Evolutionary conservation across 345 rosid species (phyloP).

Genomic region (Heritiera fomes): DNA sequence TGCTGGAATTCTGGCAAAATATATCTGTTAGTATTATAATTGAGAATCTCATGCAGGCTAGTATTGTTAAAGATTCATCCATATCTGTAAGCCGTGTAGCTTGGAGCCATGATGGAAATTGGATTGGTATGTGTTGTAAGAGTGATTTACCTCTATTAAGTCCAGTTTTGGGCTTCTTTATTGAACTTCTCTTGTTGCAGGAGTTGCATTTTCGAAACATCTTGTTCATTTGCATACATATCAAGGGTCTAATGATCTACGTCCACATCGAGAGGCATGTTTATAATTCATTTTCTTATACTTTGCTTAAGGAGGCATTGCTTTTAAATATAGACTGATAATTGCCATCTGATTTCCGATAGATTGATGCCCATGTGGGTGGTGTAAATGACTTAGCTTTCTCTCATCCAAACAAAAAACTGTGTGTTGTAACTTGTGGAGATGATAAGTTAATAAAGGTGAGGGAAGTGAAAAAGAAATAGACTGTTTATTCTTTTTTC

Average conservation of each 20-base stretch:
- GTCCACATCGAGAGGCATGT: slow-evolving; percentile 59
- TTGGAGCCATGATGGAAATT: slow-evolving; percentile 69
- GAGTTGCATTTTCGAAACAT: slow-evolving; percentile 69
- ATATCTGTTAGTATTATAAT: background rate
- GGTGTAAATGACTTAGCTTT: slow-evolving; percentile 87
- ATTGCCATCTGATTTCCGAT: slow-evolving; percentile 25
- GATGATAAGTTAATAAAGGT: slow-evolving; percentile 90
- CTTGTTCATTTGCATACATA: slow-evolving; percentile 67
- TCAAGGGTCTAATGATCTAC: slow-evolving; percentile 51
- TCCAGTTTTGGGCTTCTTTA: slow-evolving; percentile 16
- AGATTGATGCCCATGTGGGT: slow-evolving; percentile 89
- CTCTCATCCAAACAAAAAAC: slow-evolving; percentile 75
- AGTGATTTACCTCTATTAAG: slow-evolving; percentile 26
- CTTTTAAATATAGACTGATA: slow-evolving; percentile 20
- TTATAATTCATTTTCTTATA: slow-evolving; percentile 14
- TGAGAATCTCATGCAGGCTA: slow-evolving; percentile 40
- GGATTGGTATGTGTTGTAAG: slow-evolving; percentile 49
- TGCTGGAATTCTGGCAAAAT: slow-evolving; percentile 2
- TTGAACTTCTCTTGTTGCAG: slow-evolving; percentile 42
- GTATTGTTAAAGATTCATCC: slow-evolving; percentile 41
- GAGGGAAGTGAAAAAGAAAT: slow-evolving; percentile 4
- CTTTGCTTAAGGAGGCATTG: slow-evolving; percentile 14
- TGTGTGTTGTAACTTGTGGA: slow-evolving; percentile 85
- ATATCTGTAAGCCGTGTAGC: slow-evolving; percentile 59
- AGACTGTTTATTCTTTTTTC: background rate